These are phyloP conservation scores for Acaromyces ingoldii DNA, from an alignment of 1,284 basidiomycete species.

Conservation along the genomic window DNA sequence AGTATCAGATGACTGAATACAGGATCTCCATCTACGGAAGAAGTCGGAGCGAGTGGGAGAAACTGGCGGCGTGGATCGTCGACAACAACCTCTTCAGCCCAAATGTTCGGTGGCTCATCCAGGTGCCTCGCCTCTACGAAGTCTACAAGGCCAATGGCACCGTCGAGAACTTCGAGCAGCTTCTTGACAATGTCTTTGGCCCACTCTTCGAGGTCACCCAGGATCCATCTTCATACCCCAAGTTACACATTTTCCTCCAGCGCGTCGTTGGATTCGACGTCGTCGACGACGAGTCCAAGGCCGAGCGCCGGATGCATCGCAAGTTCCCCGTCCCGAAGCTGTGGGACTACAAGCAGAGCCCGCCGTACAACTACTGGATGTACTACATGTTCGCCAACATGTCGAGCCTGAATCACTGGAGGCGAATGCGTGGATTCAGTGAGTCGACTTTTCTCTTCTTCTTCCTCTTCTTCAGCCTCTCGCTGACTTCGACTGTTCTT, in stretches of 20 bases:
- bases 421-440: constrained; percentile 78
- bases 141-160: constrained; percentile 88
- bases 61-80: constrained; percentile 93
- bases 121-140: constrained; percentile 90
- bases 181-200: constrained; percentile 85
- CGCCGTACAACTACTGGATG: constrained; percentile 86
- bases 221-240: constrained; percentile 81
- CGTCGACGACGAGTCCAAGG: constrained; percentile 96
- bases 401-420: constrained; percentile 89
- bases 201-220: constrained; percentile 95
- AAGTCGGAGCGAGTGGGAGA: constrained; percentile 83
- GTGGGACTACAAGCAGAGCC: constrained; percentile 85
- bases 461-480: too few relatives aligned
- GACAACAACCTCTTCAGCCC: constrained; percentile 89
- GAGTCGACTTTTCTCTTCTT: background rate
- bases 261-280: constrained; percentile 93
- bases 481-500: background rate
- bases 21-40: constrained; percentile 89
- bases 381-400: constrained; percentile 99
- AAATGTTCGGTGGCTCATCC: constrained; percentile 96
- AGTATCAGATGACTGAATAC: constrained; percentile 90
- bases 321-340: constrained; percentile 91
- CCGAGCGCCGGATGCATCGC: constrained; percentile 81
- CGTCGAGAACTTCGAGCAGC: constrained; percentile 81
- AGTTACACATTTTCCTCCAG: constrained; percentile 91